Base-by-base conservation (phyloP, 371 early-diverging fungal genomes). In the Rhizomucor pusillus region DNA sequence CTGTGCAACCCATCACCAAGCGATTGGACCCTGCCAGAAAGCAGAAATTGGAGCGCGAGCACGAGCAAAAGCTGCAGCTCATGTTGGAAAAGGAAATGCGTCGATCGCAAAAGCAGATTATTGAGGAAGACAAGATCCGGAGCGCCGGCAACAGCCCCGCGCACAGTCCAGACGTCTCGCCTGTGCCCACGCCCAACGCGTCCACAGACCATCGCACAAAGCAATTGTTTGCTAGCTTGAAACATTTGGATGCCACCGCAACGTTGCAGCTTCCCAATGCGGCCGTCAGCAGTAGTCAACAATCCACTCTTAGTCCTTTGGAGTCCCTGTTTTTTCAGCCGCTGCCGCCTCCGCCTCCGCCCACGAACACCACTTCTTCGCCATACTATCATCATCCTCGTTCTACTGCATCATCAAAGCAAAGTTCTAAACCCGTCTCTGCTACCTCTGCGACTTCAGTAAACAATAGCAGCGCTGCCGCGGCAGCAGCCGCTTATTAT, bases 21-120 rank as follows among this genome's bases (percentile, higher is more conserved):
- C 51, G 62, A 29, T 7, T 29, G 29, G 29, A 29, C 29, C 29
- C 29, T 3, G 7, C 7, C 29, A 3, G 29, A 34, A 54, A 58
- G 40, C 65, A 65, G 48, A 63, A 63, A 29, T 29, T 45, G 1
- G 73, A 66, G 43, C 54, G 58, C 1, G 47, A 57, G 10, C 71
- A 66, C 54, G 75, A 74, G 6, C 71, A 64, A 34, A 58, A 63
- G 24, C 39, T 74, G 9, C 64, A 69, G 24, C 39, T 46, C 4
- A 67, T 68, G 71, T 34, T 74, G 1, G 71, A 74, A 29, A 65
- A 65, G 25, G 73, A 69, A 41, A 57, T 59, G n/a, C 63, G 65
- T 29, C 64, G 69, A 50, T 66, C 69, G 14, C 69, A 69, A 54
- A 73, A 65, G 22, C 69, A 69, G 33, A 57, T 73, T 20, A 16